Evolutionary conservation across 2,329 filamentous ascomycete species (phyloP).

Genomic region (Didymella lethalis): DNA sequence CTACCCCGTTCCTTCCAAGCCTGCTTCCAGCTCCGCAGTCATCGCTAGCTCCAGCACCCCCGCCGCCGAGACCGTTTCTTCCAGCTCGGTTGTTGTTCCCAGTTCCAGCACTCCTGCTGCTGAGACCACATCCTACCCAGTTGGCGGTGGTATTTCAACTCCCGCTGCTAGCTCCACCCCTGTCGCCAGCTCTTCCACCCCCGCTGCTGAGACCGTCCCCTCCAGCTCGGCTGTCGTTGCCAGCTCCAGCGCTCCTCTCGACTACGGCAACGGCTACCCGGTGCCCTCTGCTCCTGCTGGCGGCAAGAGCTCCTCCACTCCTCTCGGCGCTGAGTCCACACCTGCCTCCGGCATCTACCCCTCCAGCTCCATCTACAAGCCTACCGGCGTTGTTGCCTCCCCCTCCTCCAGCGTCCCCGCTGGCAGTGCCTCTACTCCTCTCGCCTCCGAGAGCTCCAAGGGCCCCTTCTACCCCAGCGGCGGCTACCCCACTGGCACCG

Average conservation of each 20-base stretch:
- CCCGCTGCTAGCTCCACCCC: constrained; percentile 7
- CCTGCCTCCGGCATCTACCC: constrained; percentile 29
- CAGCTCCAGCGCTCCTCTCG: constrained; percentile 10
- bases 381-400: constrained; percentile 14
- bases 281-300: constrained; percentile 14
- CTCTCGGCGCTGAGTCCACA: constrained; percentile 25
- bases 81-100: background rate
- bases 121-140: constrained; percentile 9
- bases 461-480: constrained; percentile 22
- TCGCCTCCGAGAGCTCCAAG: constrained; percentile 16
- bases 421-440: constrained; percentile 12
- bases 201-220: constrained; percentile 2
- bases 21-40: constrained; percentile 17
- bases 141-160: constrained; percentile 13
- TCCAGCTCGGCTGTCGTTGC: constrained; percentile 14
- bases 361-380: constrained; percentile 11
- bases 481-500: constrained; percentile 36
- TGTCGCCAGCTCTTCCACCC: constrained; percentile 8
- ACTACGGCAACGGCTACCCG: constrained; percentile 17
- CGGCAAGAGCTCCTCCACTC: constrained; percentile 14
- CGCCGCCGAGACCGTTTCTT: constrained; percentile 12
- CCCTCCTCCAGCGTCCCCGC: constrained; percentile 14
- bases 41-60: constrained; percentile 4
- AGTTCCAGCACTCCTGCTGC: constrained; percentile 16
- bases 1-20: constrained; percentile 17